Evolutionary conservation across 2,329 filamentous ascomycete species (phyloP), one percentile per base, ranked within the genome.

Genomic region (Thermomyces lanuginosus): DNA sequence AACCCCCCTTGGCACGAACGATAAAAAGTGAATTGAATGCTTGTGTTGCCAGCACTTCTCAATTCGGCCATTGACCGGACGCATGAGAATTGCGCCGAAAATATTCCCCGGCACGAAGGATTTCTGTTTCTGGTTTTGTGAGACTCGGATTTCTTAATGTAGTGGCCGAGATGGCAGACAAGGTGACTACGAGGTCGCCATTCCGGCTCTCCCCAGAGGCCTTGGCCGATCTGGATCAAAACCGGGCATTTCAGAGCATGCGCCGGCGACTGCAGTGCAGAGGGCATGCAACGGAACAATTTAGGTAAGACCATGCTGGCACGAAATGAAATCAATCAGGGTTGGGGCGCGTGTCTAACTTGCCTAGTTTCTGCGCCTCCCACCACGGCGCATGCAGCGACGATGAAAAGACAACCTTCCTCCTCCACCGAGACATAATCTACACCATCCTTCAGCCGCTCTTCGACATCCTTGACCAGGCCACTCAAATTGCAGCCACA

Each of bases 391-490:
- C 40, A 10, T 48, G 49, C 37, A 39, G 42, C 14, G 24, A 36
- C 9, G 29, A 43, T 21, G 46, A 48, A 8, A 48, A 51, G 22
- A 42, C 48, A 9, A 39, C 39, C 11, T 56, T 53, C 35, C 46
- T 64, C 8, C 53, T 69, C 11, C 64, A 69, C 36, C 65, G 67
- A 40, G 66, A 71, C 33, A 59, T 71, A 28, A 60, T 70, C 28
- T 66, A 71, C 37, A 66, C 65, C 17, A 53, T 71, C 8, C 56
- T 69, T 27, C 60, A 67, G 26, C 68, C 67, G n/a, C 49, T 72
- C 6, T 63, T 67, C 17, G 55, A 66, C 33, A 57, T 72, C 28
- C 65, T 64, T 45, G 55, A 58, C 32, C 63, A 64, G 35, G 64
- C 67, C n/a, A 58, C 60, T 16, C 53, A 53, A 1, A 53, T 69